A percentile compares a stretch with the other conserved stretches of the same genome.
Conservation (phyloP, 305 asterid genomes). For the Solanum chacoense region DNA sequence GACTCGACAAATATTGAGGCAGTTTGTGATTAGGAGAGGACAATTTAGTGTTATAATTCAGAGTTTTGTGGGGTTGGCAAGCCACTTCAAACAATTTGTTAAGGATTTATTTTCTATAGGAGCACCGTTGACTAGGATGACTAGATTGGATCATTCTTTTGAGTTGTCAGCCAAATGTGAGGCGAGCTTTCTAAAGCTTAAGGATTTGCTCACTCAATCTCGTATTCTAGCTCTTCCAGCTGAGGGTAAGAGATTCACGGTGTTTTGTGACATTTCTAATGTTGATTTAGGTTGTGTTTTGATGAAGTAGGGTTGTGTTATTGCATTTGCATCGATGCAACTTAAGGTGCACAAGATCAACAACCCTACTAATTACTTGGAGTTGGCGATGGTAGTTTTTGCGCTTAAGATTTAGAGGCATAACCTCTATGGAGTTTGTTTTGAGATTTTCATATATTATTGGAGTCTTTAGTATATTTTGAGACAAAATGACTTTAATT, state of each 20-base stretch:
- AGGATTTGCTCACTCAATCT: not conserved
- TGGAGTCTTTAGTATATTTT: not conserved
- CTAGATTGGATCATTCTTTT: not conserved
- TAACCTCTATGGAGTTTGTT: not conserved
- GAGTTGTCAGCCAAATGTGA: not conserved
- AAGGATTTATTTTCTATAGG: not conserved
- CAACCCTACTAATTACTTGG: not conserved
- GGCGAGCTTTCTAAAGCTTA: not conserved
- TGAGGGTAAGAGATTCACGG: not conserved
- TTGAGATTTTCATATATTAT: too few species aligned
- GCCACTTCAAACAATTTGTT: not conserved
- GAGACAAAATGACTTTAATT: not conserved
- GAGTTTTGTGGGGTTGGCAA: not conserved
- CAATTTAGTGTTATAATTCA: not conserved
- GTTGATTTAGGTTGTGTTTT: not conserved
- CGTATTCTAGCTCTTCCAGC: not conserved
- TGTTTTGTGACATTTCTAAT: not conserved
- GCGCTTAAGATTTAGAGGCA: not conserved
- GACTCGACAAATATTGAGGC: not conserved
- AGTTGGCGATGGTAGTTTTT: not conserved
- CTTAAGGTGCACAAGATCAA: not conserved
- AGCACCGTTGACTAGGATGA: not conserved
- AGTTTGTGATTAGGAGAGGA: not conserved
- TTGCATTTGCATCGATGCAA: not conserved
- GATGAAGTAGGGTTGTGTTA: not conserved